Percentiles rank a stretch among this genome's conserved stretches.
These are phyloP conservation scores for Miscanthus sacchariflorus DNA, from an alignment of 202 grass and related monocot species.

Conservation along the genomic window DNA sequence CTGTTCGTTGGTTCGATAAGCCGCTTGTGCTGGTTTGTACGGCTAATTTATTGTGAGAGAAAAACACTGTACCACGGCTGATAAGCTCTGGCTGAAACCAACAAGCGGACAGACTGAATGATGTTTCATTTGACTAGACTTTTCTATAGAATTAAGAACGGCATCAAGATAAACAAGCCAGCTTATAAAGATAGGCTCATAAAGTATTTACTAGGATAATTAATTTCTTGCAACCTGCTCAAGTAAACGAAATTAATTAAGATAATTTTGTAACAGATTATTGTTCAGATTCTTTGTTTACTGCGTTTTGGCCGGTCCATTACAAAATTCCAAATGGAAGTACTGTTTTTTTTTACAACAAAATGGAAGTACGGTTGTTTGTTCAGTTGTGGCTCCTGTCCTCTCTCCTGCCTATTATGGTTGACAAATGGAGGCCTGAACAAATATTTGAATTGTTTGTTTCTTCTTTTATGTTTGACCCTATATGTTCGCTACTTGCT, in stretches of 20 bases:
- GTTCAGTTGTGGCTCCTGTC: background rate
- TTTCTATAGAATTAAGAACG: background rate
- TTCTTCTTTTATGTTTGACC: slow-evolving; percentile 27
- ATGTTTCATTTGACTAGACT: background rate
- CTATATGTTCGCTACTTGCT: background rate
- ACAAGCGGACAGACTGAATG: too few species aligned
- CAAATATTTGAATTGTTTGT: background rate
- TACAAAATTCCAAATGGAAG: background rate
- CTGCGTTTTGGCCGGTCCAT: background rate
- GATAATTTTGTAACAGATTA: background rate
- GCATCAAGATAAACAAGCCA: background rate
- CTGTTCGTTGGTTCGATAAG: too few species aligned
- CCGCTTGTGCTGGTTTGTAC: too few species aligned
- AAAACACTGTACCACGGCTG: too few species aligned
- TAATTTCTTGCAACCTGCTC: background rate
- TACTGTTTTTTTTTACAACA: too few species aligned
- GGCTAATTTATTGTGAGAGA: too few species aligned
- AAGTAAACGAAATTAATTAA: background rate
- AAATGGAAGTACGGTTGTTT: too few species aligned
- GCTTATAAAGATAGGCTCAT: background rate
- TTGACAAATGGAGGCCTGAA: background rate
- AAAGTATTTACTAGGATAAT: background rate
- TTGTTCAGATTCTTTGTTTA: background rate
- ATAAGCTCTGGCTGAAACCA: too few species aligned
- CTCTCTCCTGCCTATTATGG: background rate